Evolutionary conservation across 2,329 filamentous ascomycete species (phyloP), one percentile per base, ranked within the genome.

Genomic region (Pseudogymnoascus sp.): DNA sequence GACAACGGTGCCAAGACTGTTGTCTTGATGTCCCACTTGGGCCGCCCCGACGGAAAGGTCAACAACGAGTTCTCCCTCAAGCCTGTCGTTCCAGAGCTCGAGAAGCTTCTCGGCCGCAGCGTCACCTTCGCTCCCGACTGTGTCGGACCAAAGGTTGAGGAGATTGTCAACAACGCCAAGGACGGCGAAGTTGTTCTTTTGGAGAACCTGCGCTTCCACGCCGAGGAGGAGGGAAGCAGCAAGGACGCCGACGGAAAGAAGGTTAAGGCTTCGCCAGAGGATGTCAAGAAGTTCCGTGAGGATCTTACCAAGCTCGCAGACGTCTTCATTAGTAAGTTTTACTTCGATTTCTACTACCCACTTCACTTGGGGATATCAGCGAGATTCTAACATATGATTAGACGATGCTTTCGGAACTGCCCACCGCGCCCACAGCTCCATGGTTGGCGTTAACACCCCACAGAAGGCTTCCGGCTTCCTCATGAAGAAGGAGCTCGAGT

Each of bases 401-500:
- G 91, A 99, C 79, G 94, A 99, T 73, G 94, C 95, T 65, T 99
- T 99, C 75, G 94, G 94, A 77, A 99, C 94, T 65, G 94, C 94
- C 64, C 94, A 99, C 83, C 91, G 94, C 76, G 94, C 90, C 58
- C 94, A 99, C 85, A 97, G 92, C 77, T 97, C 93, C 76, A 99
- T 99, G 94, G 94, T 99, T 71, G 94, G 94, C 72, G 84, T 97
- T 66, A 86, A 97, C 68, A 88, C 99, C 58, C 92, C 93, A 69
- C 91, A 97, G 77, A 97, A 96, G 83, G 94, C 94, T 8, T 90
- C 93, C 62, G 94, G 94, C 66, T 99, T 97, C 87, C 86, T 99
- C 72, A 92, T 99, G 83, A 99, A 99, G 89, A 99, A 97, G 84
- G 94, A 99, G 79, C 89, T 99, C 66, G 94, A 99, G 75, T 99